Conservation (phyloP, 257 asterid species). For the Dorcoceras hygrometricum region DNA sequence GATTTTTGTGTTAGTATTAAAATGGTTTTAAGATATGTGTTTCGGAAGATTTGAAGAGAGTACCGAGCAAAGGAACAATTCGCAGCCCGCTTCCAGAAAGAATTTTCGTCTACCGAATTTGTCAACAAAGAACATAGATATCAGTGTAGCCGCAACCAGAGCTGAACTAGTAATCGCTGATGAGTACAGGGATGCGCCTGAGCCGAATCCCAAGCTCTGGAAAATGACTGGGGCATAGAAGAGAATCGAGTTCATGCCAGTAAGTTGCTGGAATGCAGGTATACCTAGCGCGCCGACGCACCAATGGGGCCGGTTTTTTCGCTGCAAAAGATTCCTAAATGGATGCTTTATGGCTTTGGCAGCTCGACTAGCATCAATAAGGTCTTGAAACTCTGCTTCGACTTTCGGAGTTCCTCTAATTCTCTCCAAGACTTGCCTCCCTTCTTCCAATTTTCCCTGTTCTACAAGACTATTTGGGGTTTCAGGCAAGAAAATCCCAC, state of each 20-base stretch:
- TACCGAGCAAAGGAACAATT: conserved; percentile 66
- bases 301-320: conserved; percentile 66
- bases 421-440: conserved; percentile 41
- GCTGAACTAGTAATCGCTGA: conserved; percentile 59
- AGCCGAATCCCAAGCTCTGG: conserved; percentile 76
- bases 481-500: conserved; percentile 71
- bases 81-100: conserved; percentile 77
- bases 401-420: conserved; percentile 64
- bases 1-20: neutral
- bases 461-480: conserved; percentile 81
- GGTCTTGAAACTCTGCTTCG: conserved; percentile 66
- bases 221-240: conserved; percentile 79
- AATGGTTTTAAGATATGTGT: neutral
- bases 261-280: conserved; percentile 80
- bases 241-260: conserved; percentile 74
- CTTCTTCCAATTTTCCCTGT: conserved; percentile 61
- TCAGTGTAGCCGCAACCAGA: conserved; percentile 56
- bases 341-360: conserved; percentile 64
- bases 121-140: conserved; percentile 74
- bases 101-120: conserved; percentile 74
- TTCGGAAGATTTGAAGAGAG: neutral
- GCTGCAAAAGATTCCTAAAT: conserved; percentile 46
- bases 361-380: conserved; percentile 59
- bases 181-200: conserved; percentile 52
- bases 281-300: conserved; percentile 57